Evolutionary conservation across 129 eudicot genomes (phyloP).

Genomic region (Erigeron canadensis): DNA sequence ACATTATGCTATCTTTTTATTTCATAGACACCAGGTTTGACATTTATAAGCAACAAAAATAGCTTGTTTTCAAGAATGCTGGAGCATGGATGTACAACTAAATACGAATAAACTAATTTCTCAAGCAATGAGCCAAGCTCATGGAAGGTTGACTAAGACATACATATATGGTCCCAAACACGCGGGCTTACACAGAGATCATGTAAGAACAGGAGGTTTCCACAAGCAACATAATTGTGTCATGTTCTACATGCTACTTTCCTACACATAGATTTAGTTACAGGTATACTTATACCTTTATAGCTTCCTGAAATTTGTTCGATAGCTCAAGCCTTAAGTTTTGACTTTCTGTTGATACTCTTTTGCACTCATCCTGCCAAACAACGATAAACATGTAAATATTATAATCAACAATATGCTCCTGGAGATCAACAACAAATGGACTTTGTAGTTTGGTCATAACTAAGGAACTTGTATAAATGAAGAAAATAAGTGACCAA

Average conservation of each 20-base stretch:
- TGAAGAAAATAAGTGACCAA: conserved; percentile 14
- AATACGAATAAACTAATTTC: too few relatives aligned
- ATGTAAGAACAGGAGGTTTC: too few relatives aligned
- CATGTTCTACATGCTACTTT: too few relatives aligned
- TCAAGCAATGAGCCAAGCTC: too few relatives aligned
- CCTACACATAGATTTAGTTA: background rate
- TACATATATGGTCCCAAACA: too few relatives aligned
- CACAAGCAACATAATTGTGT: too few relatives aligned
- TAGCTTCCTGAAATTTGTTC: conserved; percentile 89
- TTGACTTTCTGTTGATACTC: conserved; percentile 87
- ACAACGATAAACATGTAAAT: conserved; percentile 19
- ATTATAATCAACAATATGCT: conserved; percentile 9
- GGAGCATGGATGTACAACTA: too few relatives aligned
- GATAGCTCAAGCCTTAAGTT: conserved; percentile 84
- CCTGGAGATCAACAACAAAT: background rate
- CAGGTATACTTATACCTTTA: conserved; percentile 50
- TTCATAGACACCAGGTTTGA: background rate
- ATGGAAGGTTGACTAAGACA: too few relatives aligned
- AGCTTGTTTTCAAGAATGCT: too few relatives aligned
- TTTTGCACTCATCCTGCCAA: conserved; percentile 84
- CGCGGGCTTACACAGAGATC: too few relatives aligned
- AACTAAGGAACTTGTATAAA: background rate
- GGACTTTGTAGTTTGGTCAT: background rate
- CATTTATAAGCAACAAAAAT: background rate
- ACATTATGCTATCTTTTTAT: background rate